phyloP scores from a whole-genome alignment of 169 alveolate genomes.

The Eimeria zaria region DNA sequence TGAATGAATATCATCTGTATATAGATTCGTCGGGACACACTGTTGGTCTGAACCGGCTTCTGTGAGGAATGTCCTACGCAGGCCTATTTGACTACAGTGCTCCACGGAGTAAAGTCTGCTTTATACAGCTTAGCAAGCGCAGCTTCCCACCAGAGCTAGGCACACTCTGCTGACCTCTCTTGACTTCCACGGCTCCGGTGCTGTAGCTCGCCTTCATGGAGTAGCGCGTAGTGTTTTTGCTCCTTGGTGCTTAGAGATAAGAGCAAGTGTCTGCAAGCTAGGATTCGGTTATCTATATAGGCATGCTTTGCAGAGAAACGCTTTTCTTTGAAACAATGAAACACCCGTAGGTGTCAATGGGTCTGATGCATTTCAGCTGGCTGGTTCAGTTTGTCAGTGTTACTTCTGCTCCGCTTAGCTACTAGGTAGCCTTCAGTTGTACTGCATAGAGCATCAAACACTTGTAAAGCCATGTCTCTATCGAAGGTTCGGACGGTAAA shows the following conservation, averaged over 20 bases:
- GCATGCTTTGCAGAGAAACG: not conserved
- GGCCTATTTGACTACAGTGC: not conserved
- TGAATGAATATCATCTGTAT: not conserved
- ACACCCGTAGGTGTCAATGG: not conserved
- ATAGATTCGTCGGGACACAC: not conserved
- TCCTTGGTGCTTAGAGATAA: not conserved
- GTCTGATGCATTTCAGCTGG: not conserved
- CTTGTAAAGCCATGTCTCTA: constrained; percentile 2
- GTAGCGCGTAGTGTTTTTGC: not conserved
- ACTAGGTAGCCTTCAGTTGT: not conserved
- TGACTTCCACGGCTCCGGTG: not conserved
- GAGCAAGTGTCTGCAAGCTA: not conserved
- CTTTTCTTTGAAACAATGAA: not conserved
- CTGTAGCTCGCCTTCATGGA: not conserved
- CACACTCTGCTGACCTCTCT: not conserved
- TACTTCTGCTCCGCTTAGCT: not conserved
- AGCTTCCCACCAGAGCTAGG: not conserved
- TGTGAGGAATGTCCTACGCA: not conserved
- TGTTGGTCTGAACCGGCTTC: not conserved
- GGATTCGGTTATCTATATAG: not conserved
- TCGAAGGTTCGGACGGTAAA: constrained; percentile 21
- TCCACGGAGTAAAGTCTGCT: not conserved
- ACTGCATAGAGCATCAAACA: constrained; percentile 58
- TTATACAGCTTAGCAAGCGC: not conserved
- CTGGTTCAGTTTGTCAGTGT: not conserved